Evolutionary conservation across 768 basidiomycete species (phyloP).

Genomic region (Leccinum barrowsii): DNA sequence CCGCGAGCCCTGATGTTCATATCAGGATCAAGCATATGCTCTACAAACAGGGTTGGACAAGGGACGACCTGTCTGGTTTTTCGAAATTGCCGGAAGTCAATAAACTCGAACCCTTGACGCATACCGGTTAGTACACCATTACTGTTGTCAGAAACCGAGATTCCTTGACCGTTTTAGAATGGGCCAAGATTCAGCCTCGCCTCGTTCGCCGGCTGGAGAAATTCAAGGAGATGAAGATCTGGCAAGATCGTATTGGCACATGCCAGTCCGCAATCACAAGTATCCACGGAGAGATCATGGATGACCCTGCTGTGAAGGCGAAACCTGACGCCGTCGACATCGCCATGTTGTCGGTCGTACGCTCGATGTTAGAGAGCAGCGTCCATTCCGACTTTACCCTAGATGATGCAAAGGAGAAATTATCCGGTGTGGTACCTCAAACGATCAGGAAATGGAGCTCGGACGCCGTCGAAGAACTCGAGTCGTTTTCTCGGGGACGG

Average conservation of each 20-base stretch:
- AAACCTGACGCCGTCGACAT: conserved; percentile 5
- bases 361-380: not conserved
- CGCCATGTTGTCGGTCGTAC: not conserved
- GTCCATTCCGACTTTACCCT: not conserved
- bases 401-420: not conserved
- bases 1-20: not conserved
- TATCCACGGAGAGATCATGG: not conserved
- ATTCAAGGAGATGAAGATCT: not conserved
- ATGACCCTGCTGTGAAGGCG: not conserved
- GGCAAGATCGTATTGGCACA: not conserved
- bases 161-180: not conserved
- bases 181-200: conserved; percentile 5
- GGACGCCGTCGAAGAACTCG: conserved; percentile 7
- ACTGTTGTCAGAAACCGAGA: too few relatives aligned
- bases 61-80: not conserved
- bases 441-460: conserved; percentile 7
- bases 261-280: too few relatives aligned
- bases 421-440: not conserved
- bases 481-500: conserved; percentile 2
- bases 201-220: not conserved
- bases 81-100: conserved; percentile 5
- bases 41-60: not conserved
- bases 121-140: conserved; percentile 3
- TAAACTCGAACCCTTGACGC: conserved; percentile 2
- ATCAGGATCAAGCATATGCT: conserved; percentile 3